Evolutionary conservation across 192 early-diverging fungal species (phyloP).

Genomic region (Kappamyces sp.): DNA sequence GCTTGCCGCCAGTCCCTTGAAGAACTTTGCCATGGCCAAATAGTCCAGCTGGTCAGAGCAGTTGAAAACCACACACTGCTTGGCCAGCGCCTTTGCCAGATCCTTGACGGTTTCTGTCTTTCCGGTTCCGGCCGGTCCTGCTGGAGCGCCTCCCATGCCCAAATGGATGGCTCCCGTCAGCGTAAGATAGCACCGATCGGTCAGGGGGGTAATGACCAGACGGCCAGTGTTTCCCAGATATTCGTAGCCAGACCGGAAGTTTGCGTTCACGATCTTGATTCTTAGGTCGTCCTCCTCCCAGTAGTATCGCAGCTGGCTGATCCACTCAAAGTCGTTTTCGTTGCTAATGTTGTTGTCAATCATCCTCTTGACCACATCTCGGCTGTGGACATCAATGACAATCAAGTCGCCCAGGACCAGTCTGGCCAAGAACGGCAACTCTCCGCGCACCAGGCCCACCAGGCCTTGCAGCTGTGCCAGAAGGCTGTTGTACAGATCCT

Average conservation of each 20-base stretch:
- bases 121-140: conserved; percentile 55
- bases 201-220: conserved; percentile 54
- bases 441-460: conserved; percentile 48
- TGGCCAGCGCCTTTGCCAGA: conserved; percentile 54
- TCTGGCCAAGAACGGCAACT: conserved; percentile 45
- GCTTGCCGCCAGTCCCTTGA: conserved; percentile 50
- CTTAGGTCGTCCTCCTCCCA: conserved; percentile 58
- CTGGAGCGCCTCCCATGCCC: conserved; percentile 58
- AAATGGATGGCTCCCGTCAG: conserved; percentile 56
- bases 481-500: conserved; percentile 31
- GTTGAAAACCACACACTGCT: conserved; percentile 62
- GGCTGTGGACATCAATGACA: conserved; percentile 54
- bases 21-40: conserved; percentile 60
- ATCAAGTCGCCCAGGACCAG: conserved; percentile 54
- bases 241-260: conserved; percentile 53
- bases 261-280: conserved; percentile 58
- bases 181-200: conserved; percentile 55
- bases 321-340: conserved; percentile 62
- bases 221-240: conserved; percentile 57
- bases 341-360: conserved; percentile 39
- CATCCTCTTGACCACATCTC: conserved; percentile 56
- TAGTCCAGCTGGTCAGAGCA: conserved; percentile 60
- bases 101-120: conserved; percentile 60
- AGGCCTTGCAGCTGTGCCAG: conserved; percentile 48
- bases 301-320: conserved; percentile 55